Percentiles rank a stretch among this genome's conserved stretches.
These are phyloP conservation scores for Corallochytrium limacisporum DNA, from an alignment of 78 protist genomes.

Conservation along the genomic window DNA sequence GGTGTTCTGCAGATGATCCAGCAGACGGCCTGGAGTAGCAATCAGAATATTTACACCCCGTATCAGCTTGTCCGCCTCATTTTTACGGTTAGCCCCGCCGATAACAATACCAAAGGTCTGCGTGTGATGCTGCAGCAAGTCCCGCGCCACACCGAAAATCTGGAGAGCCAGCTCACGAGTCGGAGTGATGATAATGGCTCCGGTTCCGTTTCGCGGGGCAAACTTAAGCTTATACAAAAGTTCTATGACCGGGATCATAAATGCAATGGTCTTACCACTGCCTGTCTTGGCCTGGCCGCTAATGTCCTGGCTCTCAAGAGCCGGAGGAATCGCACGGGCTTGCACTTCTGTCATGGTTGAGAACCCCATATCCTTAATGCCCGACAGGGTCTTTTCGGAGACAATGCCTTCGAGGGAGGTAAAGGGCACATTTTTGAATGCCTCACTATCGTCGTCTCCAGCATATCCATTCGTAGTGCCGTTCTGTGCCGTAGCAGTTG, in stretches of 20 bases:
- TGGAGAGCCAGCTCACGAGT: slow-evolving; percentile 90
- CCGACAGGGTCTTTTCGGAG: slow-evolving; percentile 7
- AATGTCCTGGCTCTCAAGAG: slow-evolving; percentile 76
- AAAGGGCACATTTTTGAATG: neutral
- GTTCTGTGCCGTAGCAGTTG: neutral
- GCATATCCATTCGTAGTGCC: neutral
- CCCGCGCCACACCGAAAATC: slow-evolving; percentile 60
- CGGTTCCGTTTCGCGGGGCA: slow-evolving; percentile 71
- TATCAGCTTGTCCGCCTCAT: slow-evolving; percentile 73
- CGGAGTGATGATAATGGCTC: slow-evolving; percentile 72
- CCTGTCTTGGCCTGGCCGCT: slow-evolving; percentile 92
- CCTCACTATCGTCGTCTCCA: neutral
- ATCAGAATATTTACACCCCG: slow-evolving; percentile 90
- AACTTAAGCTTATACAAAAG: slow-evolving; percentile 45
- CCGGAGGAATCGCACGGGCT: slow-evolving; percentile 66
- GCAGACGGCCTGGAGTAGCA: slow-evolving; percentile 98
- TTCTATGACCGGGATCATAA: slow-evolving; percentile 90
- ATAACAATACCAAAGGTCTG: slow-evolving; percentile 85
- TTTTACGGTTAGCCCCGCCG: slow-evolving; percentile 79
- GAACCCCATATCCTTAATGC: slow-evolving; percentile 50
- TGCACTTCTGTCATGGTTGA: slow-evolving; percentile 82
- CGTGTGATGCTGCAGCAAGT: slow-evolving; percentile 53
- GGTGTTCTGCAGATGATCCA: slow-evolving; percentile 91
- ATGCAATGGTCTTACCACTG: slow-evolving; percentile 91
- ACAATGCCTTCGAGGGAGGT: neutral